These are phyloP conservation scores for Licmophora abbreviata DNA, from an alignment of 108 stramenopile species.

Conservation along the genomic window DNA sequence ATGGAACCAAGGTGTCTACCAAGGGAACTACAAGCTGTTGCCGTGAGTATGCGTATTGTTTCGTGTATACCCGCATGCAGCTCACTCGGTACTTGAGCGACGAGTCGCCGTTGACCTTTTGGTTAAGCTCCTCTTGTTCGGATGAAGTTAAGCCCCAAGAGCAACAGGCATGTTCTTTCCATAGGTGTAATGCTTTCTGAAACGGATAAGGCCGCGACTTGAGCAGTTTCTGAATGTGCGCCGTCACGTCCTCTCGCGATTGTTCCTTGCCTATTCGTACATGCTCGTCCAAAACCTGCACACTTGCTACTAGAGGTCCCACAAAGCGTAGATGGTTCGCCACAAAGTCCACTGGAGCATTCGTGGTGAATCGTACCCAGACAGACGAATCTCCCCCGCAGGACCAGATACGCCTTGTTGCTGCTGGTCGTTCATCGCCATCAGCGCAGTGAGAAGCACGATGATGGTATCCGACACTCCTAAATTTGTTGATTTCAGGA, in stretches of 20 bases:
- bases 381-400: conserved; percentile 13
- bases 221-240: conserved; percentile 5
- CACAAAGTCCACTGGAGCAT: conserved; percentile 18
- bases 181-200: conserved; percentile 8
- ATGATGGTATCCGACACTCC: not conserved
- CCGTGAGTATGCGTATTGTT: conserved; percentile 24
- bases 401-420: conserved; percentile 1
- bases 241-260: not conserved
- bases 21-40: conserved; percentile 19
- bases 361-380: conserved; percentile 13
- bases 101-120: not conserved
- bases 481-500: not conserved
- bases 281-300: conserved; percentile 1
- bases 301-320: conserved; percentile 20
- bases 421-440: not conserved
- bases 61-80: conserved; percentile 18
- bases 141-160: conserved; percentile 10
- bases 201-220: conserved; percentile 9
- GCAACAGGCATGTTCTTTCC: conserved; percentile 9
- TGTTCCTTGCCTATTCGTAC: not conserved
- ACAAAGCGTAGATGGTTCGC: conserved; percentile 13
- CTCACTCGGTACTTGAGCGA: conserved; percentile 21
- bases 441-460: too few species aligned
- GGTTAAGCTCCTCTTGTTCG: not conserved
- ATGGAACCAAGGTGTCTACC: conserved; percentile 17